Evolutionary conservation across 768 basidiomycete species (phyloP).

Genomic region (Leccinum sublutescens): DNA sequence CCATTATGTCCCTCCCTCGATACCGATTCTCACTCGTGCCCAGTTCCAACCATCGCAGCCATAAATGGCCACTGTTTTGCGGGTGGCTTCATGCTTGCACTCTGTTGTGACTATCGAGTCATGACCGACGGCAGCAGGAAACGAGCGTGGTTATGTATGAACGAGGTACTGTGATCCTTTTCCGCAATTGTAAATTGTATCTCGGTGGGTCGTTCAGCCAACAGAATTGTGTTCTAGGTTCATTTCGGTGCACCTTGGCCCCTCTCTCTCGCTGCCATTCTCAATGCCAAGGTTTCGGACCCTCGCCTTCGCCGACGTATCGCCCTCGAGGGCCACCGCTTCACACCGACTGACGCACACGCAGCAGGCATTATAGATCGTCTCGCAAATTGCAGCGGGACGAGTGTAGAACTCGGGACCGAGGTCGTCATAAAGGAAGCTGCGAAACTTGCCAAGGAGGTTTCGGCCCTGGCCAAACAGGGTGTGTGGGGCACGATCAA

Average conservation of each 20-base stretch:
- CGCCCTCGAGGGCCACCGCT: conserved; percentile 76
- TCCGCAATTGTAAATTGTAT: neutral
- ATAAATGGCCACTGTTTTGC: conserved; percentile 89
- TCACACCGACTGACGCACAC: conserved; percentile 69
- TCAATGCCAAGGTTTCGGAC: conserved; percentile 63
- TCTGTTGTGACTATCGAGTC: conserved; percentile 85
- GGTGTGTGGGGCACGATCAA: conserved; percentile 78
- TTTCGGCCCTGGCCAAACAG: conserved; percentile 48
- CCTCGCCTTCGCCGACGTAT: conserved; percentile 64
- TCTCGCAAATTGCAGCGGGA: conserved; percentile 36
- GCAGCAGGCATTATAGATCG: conserved; percentile 68
- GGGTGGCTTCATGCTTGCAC: conserved; percentile 73
- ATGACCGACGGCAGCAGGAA: conserved; percentile 80
- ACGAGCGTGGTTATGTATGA: conserved; percentile 89
- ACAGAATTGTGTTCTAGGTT: conserved; percentile 44
- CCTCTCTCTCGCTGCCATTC: conserved; percentile 60
- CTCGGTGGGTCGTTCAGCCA: neutral
- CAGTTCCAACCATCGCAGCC: conserved; percentile 77
- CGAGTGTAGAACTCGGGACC: conserved; percentile 50
- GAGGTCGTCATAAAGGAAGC: conserved; percentile 65
- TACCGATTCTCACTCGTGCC: conserved; percentile 4
- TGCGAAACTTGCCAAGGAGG: conserved; percentile 54
- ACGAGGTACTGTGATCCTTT: conserved; percentile 55
- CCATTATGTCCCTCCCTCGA: neutral
- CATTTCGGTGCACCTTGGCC: conserved; percentile 85